Evolutionary conservation across 495 filamentous ascomycete species (phyloP).

Genomic region (Penicillium egyptiacum): DNA sequence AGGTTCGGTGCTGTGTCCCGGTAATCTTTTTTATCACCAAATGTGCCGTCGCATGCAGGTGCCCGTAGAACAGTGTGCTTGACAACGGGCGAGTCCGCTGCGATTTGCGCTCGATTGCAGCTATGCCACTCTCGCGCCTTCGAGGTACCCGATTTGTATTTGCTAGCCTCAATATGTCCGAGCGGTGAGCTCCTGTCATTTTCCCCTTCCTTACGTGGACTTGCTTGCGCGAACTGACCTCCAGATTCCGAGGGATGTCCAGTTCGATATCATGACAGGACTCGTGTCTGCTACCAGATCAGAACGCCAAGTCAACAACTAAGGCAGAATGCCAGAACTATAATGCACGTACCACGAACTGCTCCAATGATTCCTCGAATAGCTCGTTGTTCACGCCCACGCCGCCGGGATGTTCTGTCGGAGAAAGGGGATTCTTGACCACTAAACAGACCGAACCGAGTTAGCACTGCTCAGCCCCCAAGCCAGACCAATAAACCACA

Average conservation of each 20-base stretch:
- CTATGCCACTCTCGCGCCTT: not conserved
- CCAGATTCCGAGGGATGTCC: not conserved
- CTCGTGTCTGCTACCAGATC: conserved; percentile 38
- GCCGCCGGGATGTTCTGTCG: conserved; percentile 83
- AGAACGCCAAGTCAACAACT: conserved; percentile 23
- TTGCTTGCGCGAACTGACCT: not conserved
- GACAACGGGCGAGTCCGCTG: conserved; percentile 5
- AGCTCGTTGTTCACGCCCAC: conserved; percentile 90
- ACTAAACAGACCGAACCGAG: conserved; percentile 49
- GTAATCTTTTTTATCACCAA: not conserved
- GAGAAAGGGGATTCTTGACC: conserved; percentile 90
- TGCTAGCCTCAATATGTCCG: not conserved
- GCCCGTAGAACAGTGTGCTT: not conserved
- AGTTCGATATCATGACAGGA: conserved; percentile 30
- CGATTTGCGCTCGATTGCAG: conserved; percentile 7
- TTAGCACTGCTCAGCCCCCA: conserved; percentile 10
- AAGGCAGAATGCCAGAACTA: conserved; percentile 4
- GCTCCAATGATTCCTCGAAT: conserved; percentile 88
- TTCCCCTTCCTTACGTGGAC: not conserved
- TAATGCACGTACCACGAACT: conserved; percentile 63
- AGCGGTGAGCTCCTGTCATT: conserved; percentile 1
- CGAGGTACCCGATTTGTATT: not conserved
- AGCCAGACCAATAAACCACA: conserved; percentile 3
- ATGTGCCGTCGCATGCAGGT: conserved; percentile 2
- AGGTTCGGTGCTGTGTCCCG: not conserved